Conservation (phyloP, 2,329 filamentous ascomycete species). For the Hypomyces perniciosus region DNA sequence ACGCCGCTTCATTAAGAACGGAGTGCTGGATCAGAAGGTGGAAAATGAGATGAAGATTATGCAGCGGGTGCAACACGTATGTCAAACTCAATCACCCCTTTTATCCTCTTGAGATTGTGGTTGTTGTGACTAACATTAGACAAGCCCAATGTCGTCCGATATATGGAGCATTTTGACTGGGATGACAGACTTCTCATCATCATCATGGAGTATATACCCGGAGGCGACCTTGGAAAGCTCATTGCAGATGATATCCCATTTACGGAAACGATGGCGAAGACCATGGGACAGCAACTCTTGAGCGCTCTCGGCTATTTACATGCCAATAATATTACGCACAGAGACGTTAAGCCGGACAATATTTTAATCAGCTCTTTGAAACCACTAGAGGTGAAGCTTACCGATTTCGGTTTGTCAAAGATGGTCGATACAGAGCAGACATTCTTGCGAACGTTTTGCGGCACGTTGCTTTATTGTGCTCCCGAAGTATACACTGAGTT, state of each 20-base stretch:
- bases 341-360: constrained; percentile 98
- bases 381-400: constrained; percentile 81
- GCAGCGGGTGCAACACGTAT: constrained; percentile 74
- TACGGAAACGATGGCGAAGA: constrained; percentile 61
- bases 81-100: constrained; percentile 24
- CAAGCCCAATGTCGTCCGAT: constrained; percentile 82
- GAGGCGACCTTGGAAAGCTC: constrained; percentile 75
- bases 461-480: constrained; percentile 90
- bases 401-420: constrained; percentile 95
- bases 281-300: constrained; percentile 70
- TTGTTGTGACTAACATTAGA: background rate
- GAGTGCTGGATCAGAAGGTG: constrained; percentile 80
- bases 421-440: constrained; percentile 86
- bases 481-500: constrained; percentile 88
- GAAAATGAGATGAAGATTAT: constrained; percentile 98
- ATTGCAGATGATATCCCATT: constrained; percentile 58
- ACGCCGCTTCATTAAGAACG: constrained; percentile 87
- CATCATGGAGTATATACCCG: constrained; percentile 87
- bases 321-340: constrained; percentile 82
- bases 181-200: constrained; percentile 83
- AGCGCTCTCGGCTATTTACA: constrained; percentile 84
- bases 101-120: constrained; percentile 7
- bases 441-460: constrained; percentile 93
- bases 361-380: constrained; percentile 72
- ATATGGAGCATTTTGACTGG: constrained; percentile 82